These are phyloP conservation scores for Suillus fuscotomentosus DNA, from an alignment of 768 basidiomycete genomes.

Conservation along the genomic window DNA sequence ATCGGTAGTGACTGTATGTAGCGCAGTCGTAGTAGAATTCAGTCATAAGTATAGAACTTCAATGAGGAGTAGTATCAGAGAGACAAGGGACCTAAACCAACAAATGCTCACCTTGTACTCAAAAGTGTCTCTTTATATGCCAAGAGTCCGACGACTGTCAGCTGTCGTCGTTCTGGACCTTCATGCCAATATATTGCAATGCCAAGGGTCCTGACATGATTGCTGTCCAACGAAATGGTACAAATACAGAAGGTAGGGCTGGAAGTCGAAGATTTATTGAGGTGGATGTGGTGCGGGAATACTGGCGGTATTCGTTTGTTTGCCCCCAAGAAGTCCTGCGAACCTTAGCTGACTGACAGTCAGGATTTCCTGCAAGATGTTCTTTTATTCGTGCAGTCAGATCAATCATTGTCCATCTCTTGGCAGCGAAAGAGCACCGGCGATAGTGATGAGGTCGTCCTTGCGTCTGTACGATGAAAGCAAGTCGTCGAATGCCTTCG, in stretches of 20 bases:
- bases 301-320: not conserved
- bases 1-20: not conserved
- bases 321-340: not conserved
- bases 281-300: no score
- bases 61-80: not conserved
- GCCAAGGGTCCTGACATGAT: not conserved
- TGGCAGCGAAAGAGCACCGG: not conserved
- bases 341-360: not conserved
- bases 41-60: not conserved
- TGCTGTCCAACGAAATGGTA: not conserved
- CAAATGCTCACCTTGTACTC: not conserved
- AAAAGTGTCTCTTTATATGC: no score
- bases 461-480: no score
- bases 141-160: not conserved
- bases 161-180: not conserved
- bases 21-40: not conserved
- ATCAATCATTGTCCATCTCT: not conserved
- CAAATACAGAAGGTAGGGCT: not conserved
- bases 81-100: not conserved
- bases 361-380: not conserved
- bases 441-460: not conserved
- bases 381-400: not conserved
- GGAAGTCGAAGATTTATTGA: not conserved
- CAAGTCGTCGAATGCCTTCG: no score
- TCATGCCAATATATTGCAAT: not conserved